Conservation (phyloP, 768 basidiomycete genomes). For the Termitomyces sp. region DNA sequence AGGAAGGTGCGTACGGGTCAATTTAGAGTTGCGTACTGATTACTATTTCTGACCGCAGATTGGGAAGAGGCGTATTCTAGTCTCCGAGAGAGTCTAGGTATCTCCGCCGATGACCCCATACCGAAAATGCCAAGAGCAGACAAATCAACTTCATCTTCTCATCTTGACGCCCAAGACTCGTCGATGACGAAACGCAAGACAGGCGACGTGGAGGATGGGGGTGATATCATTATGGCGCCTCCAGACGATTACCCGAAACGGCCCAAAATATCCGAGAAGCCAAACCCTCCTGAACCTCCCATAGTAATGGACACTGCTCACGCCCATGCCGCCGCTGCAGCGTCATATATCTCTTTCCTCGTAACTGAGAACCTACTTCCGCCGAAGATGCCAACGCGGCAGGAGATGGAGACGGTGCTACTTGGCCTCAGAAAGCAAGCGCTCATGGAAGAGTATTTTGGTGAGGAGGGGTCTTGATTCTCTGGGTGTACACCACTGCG, state of each 20-base stretch:
- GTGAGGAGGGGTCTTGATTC: neutral
- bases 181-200: neutral
- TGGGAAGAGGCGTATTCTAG: constrained; percentile 62
- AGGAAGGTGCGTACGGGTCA: constrained; percentile 51
- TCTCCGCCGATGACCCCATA: constrained; percentile 47
- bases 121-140: constrained; percentile 47
- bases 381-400: neutral
- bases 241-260: neutral
- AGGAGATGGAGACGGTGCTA: neutral
- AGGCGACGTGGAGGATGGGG: neutral
- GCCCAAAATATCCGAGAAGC: neutral
- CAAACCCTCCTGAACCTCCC: neutral
- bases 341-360: neutral
- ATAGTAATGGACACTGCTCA: neutral
- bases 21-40: neutral
- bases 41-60: constrained; percentile 34
- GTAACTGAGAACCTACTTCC: neutral
- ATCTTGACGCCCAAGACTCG: neutral
- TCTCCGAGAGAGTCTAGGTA: constrained; percentile 49
- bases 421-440: neutral
- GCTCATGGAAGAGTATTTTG: neutral
- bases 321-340: neutral
- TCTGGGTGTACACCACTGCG: neutral
- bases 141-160: neutral
- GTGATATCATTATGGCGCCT: neutral